Evolutionary conservation across 495 filamentous ascomycete species (phyloP).

Genomic region (Chaetomium cochliodes): DNA sequence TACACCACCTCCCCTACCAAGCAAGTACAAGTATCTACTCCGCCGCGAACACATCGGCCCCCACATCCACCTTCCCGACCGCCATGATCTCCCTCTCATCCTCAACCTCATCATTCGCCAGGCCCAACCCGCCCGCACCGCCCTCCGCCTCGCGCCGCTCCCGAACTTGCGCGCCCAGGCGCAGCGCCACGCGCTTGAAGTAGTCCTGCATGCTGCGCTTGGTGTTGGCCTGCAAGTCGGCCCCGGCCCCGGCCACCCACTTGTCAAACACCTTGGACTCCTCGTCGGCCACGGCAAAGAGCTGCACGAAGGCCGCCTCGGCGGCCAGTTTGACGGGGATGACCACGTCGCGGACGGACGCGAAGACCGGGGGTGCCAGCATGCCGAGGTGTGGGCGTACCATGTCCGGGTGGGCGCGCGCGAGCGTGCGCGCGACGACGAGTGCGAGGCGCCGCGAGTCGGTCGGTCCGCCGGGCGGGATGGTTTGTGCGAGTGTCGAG

Average conservation of each 20-base stretch:
- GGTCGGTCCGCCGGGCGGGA: constrained; percentile 69
- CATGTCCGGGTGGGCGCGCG: constrained; percentile 71
- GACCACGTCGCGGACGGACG: constrained; percentile 85
- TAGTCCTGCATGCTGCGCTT: constrained; percentile 96
- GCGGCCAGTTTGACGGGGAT: constrained; percentile 95
- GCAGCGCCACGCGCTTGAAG: constrained; percentile 86
- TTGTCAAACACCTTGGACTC: constrained; percentile 88
- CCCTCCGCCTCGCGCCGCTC: constrained; percentile 89
- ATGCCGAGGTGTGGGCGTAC: constrained; percentile 73
- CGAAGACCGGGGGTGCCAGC: constrained; percentile 81
- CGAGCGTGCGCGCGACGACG: constrained; percentile 84
- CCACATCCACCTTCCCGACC: constrained; percentile 86
- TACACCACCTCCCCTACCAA: not conserved
- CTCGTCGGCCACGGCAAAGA: constrained; percentile 88
- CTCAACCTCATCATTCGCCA: constrained; percentile 85
- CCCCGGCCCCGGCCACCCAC: constrained; percentile 62
- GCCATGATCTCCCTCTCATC: constrained; percentile 96
- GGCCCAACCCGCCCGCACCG: constrained; percentile 76
- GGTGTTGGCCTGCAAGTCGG: constrained; percentile 61
- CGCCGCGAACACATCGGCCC: constrained; percentile 57
- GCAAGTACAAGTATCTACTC: not conserved
- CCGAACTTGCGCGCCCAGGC: constrained; percentile 76
- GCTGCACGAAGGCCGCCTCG: constrained; percentile 88
- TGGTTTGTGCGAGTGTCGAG: constrained; percentile 67
- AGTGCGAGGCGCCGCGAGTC: constrained; percentile 85